Evolutionary conservation across 2,329 filamentous ascomycete genomes (phyloP).

Genomic region (Blastomyces emzantsi): DNA sequence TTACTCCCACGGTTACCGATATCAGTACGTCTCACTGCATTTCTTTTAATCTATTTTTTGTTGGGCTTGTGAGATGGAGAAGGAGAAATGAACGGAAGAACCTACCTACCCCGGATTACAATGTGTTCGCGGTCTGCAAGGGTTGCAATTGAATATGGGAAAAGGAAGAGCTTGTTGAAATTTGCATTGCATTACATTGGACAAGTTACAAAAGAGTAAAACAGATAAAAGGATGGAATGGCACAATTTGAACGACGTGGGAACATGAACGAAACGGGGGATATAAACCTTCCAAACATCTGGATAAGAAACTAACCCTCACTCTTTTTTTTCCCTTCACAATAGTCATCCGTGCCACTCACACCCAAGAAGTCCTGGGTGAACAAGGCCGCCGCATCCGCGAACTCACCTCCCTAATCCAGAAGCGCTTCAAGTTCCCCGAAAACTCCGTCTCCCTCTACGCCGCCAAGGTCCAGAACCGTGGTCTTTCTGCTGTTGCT

Average conservation of each 20-base stretch:
- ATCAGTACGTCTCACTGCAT: conserved; percentile 55
- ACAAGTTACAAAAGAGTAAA: background rate
- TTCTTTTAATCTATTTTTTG: conserved; percentile 13
- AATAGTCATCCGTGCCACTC: conserved; percentile 90
- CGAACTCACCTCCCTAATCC: conserved; percentile 99
- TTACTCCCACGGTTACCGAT: conserved; percentile 99
- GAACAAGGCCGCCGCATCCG: conserved; percentile 99
- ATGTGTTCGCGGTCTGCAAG: conserved; percentile 8
- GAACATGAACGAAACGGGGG: background rate
- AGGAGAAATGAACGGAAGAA: background rate
- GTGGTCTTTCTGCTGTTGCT: conserved; percentile 97
- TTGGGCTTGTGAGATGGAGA: conserved; percentile 10
- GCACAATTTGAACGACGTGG: background rate
- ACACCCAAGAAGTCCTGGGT: conserved; percentile 99
- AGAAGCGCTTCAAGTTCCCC: conserved; percentile 99
- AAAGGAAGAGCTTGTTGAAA: background rate
- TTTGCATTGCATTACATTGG: background rate
- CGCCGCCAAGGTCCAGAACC: conserved; percentile 99
- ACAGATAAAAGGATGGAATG: background rate
- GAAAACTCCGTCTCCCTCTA: conserved; percentile 99
- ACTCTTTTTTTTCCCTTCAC: background rate
- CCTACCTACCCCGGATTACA: conserved; percentile 8
- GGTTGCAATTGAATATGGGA: background rate
- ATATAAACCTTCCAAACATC: background rate
- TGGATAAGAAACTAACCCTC: background rate